Base-by-base conservation (phyloP, 2,329 filamentous ascomycete genomes). In the Pseudogymnoascus sp. region DNA sequence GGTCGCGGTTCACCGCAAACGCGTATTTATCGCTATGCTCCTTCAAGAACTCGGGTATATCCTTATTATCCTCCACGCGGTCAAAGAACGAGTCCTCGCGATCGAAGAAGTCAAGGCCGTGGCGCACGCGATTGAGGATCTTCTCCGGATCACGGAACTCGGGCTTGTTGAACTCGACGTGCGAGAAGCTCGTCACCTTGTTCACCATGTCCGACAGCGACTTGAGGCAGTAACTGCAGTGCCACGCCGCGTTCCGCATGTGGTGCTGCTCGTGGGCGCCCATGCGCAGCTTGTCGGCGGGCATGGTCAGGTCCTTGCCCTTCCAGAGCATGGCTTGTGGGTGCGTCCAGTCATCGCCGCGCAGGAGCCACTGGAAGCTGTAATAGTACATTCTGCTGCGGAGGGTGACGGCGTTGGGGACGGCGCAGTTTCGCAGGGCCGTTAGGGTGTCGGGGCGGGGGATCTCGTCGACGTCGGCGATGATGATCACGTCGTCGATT, bases 391-490 rank as follows among this genome's bases (percentile, higher is more conserved):
- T 74, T 36, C 67, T 67, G 61, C 73, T 76, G 45, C 72, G 68
- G 5, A 78, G 67, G 6, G 75, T 77, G 6, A 75, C 67, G 34
- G 72, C 68, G 5, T 68, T 67, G 4, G 73, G 75, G 28, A 76
- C 71, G n/a, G 68, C 63, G 67, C 77, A 78, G 64, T 76, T 75
- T 28, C 76, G 70, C 31, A 78, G 66, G 1, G 74, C 48, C 57
- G 69, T 68, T 28, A 78, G 62, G 1, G 74, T 69, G 13, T 70
- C 71, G 1, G 78, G 77, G 6, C 75, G 72, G 11, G 74, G 71
- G 28, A 81, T 75, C 71, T 81, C 79, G 70, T 81, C 79, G 23
- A 80, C 74, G 67, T 81, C 79, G 34, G 76, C 75, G 7, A 80
- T 74, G 37, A 81, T 65, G 11, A 81, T 70, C 5, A 79, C 76